Percentiles rank a stretch among this genome's conserved stretches.
Conservation (phyloP, 108 stramenopile genomes). For the Aurantiochytrium sp. region DNA sequence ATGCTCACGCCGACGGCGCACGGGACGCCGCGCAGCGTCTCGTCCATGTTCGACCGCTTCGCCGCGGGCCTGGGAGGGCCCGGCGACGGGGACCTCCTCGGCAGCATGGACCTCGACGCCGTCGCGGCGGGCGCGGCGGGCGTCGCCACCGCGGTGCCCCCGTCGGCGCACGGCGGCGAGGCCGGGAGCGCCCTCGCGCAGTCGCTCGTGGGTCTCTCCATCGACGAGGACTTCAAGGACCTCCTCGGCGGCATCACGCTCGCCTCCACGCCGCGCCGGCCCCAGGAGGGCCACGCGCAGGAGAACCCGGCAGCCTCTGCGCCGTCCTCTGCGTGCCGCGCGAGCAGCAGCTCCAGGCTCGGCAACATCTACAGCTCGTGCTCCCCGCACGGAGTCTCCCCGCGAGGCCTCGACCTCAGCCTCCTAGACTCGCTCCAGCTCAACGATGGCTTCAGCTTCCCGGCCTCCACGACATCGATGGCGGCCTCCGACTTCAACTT, state of each 20-base stretch:
- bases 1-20: neutral
- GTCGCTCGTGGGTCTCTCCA: neutral
- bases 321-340: neutral
- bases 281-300: neutral
- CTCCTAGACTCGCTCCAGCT: neutral
- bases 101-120: neutral
- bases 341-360: neutral
- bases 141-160: too few relatives aligned
- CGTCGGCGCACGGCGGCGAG: neutral
- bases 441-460: neutral
- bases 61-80: neutral
- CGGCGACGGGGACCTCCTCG: neutral
- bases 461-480: neutral
- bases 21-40: slow-evolving; percentile 9
- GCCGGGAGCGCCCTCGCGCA: neutral
- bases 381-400: neutral
- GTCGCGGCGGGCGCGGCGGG: too few relatives aligned
- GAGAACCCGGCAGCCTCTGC: neutral
- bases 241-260: neutral
- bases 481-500: slow-evolving; percentile 9
- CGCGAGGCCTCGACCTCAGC: neutral
- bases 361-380: neutral
- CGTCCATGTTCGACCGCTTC: slow-evolving; percentile 7
- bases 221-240: slow-evolving; percentile 24
- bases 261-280: neutral